phyloP scores from a whole-genome alignment of 1,284 basidiomycete species.

The Leccinum solheimii region DNA sequence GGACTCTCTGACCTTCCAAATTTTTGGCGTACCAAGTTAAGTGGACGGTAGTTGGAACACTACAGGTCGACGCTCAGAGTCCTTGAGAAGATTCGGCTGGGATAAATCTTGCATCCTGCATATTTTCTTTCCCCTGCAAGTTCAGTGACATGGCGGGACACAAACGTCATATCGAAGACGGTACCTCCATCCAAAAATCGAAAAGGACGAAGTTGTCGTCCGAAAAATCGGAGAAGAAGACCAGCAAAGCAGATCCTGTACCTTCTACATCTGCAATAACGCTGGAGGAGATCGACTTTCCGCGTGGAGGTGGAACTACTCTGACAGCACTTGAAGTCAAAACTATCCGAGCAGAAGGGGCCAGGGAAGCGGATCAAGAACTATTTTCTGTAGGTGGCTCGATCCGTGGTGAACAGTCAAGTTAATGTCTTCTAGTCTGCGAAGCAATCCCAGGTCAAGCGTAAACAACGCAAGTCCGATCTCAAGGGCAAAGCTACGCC shows the following conservation, averaged over 20 bases:
- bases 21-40: not conserved
- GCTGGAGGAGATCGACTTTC: slow-evolving; percentile 64
- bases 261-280: not conserved
- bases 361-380: slow-evolving; percentile 82
- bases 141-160: slow-evolving; percentile 43
- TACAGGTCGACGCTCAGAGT: not conserved
- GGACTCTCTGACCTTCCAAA: not conserved
- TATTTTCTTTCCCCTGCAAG: not conserved
- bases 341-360: slow-evolving; percentile 79
- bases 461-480: slow-evolving; percentile 53
- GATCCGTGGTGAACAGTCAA: slow-evolving; percentile 9
- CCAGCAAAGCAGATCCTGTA: slow-evolving; percentile 24
- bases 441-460: slow-evolving; percentile 14
- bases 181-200: slow-evolving; percentile 44
- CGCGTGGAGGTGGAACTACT: slow-evolving; percentile 82
- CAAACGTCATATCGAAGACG: slow-evolving; percentile 63
- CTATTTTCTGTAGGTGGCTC: slow-evolving; percentile 58
- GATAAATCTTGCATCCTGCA: not conserved
- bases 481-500: slow-evolving; percentile 37
- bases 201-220: slow-evolving; percentile 54
- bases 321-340: slow-evolving; percentile 93
- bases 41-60: too few species aligned
- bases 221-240: slow-evolving; percentile 31
- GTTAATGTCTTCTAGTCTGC: slow-evolving; percentile 16
- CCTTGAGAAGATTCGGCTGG: not conserved